Conservation (phyloP, 805 yeast genomes). For the Candida mattraensis region DNA sequence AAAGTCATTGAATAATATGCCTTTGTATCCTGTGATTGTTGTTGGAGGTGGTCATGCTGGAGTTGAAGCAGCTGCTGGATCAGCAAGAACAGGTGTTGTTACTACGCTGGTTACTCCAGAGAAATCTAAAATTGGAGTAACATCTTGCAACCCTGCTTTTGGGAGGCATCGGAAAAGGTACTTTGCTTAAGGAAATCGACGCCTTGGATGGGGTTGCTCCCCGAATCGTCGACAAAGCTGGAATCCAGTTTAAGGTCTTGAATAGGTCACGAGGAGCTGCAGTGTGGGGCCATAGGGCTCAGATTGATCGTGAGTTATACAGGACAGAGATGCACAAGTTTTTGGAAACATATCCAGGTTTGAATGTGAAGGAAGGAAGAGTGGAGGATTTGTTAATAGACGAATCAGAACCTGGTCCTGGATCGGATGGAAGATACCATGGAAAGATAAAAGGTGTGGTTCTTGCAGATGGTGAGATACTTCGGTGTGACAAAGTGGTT, state of each 20-base stretch:
- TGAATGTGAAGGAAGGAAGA: slow-evolving; percentile 65
- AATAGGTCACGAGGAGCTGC: slow-evolving; percentile 92
- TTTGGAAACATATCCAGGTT: slow-evolving; percentile 53
- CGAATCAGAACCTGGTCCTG: slow-evolving; percentile 21
- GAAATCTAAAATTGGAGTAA: slow-evolving; percentile 77
- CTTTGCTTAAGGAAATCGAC: slow-evolving; percentile 87
- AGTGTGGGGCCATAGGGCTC: slow-evolving; percentile 98
- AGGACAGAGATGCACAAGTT: slow-evolving; percentile 74
- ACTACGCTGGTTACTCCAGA: slow-evolving; percentile 80
- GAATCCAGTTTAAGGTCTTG: slow-evolving; percentile 84
- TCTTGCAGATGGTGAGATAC: slow-evolving; percentile 60
- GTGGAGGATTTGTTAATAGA: slow-evolving; percentile 84
- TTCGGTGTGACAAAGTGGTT: slow-evolving; percentile 68
- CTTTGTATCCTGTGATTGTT: slow-evolving; percentile 67
- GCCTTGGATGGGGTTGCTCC: slow-evolving; percentile 94
- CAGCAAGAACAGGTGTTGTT: slow-evolving; percentile 77
- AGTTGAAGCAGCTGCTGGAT: slow-evolving; percentile 92
- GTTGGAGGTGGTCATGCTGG: slow-evolving; percentile 99
- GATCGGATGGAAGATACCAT: slow-evolving; percentile 36
- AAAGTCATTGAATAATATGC: slow-evolving; percentile 30
- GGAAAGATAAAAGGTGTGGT: slow-evolving; percentile 70
- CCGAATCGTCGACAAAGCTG: slow-evolving; percentile 85
- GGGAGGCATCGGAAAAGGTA: slow-evolving; percentile 99
- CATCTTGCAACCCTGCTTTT: slow-evolving; percentile 95
- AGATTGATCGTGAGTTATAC: slow-evolving; percentile 84